Evolutionary conservation across 768 basidiomycete genomes (phyloP).

Genomic region (Vishniacozyma victoriae): DNA sequence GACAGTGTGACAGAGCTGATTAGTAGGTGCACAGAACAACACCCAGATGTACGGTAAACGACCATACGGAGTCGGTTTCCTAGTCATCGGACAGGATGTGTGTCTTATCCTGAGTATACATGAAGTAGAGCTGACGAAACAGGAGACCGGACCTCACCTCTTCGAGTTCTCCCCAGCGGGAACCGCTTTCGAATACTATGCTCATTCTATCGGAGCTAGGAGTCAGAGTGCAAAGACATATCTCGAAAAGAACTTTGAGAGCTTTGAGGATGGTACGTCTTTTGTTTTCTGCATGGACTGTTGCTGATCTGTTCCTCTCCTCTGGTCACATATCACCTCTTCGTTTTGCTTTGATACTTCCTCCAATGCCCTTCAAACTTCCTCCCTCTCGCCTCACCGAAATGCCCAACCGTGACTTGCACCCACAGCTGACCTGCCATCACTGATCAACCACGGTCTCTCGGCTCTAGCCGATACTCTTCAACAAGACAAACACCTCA

Average conservation of each 20-base stretch:
- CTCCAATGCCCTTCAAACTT: not conserved
- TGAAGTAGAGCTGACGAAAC: not conserved
- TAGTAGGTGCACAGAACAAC: conserved; percentile 90
- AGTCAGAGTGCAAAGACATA: conserved; percentile 99
- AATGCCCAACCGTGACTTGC: not conserved
- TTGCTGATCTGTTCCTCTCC: too few relatives aligned
- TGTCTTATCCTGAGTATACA: conserved; percentile 11
- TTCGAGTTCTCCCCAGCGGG: conserved; percentile 98
- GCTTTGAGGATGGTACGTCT: conserved; percentile 73
- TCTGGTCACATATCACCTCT: too few relatives aligned
- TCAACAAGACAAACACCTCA: conserved; percentile 96
- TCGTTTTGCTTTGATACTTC: not conserved
- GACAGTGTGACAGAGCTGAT: too few relatives aligned
- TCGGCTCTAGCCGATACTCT: conserved; percentile 93
- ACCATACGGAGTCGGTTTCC: conserved; percentile 97
- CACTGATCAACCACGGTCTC: conserved; percentile 85
- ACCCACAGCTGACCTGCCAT: conserved; percentile 66
- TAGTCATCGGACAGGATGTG: conserved; percentile 86
- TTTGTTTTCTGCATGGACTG: not conserved
- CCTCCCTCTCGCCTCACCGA: not conserved
- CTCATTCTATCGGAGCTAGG: conserved; percentile 96
- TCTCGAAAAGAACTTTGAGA: conserved; percentile 86
- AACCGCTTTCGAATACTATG: conserved; percentile 94
- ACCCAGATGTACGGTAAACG: conserved; percentile 96
- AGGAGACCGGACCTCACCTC: conserved; percentile 89